Evolutionary conservation across 1,284 basidiomycete species (phyloP).

Genomic region (Ceratobasidium theobromae): DNA sequence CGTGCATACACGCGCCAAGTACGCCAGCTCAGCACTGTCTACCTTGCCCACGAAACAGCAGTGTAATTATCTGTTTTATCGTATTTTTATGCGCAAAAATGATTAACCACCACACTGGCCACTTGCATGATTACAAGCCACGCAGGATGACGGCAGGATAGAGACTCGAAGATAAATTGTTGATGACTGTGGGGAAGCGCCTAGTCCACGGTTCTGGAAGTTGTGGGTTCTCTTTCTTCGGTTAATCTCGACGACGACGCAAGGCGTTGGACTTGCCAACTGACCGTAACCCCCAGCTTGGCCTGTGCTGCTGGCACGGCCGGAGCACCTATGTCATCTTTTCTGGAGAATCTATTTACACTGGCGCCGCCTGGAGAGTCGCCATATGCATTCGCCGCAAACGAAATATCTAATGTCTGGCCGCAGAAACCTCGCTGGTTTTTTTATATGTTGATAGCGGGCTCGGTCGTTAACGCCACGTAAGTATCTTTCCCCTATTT

Average conservation of each 20-base stretch:
- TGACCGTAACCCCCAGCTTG: background rate
- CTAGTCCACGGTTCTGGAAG: background rate
- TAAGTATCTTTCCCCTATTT: slow-evolving; percentile 1
- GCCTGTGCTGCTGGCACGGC: background rate
- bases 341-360: background rate
- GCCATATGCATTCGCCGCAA: slow-evolving; percentile 1
- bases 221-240: background rate
- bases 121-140: too few species aligned
- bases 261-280: background rate
- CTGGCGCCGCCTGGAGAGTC: slow-evolving; percentile 9
- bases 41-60: too few species aligned
- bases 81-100: too few species aligned
- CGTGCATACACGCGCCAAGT: too few species aligned
- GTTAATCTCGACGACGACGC: slow-evolving; percentile 16
- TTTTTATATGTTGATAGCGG: slow-evolving; percentile 8
- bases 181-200: too few species aligned
- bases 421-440: slow-evolving; percentile 8
- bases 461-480: background rate
- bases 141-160: too few species aligned
- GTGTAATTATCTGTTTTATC: too few species aligned
- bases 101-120: too few species aligned
- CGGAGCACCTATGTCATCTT: background rate
- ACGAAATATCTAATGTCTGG: background rate
- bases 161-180: too few species aligned
- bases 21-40: too few species aligned